Evolutionary conservation across 140 eudicot species (phyloP), one percentile per base, ranked within the genome.

Genomic region (Flaveria floridana): DNA sequence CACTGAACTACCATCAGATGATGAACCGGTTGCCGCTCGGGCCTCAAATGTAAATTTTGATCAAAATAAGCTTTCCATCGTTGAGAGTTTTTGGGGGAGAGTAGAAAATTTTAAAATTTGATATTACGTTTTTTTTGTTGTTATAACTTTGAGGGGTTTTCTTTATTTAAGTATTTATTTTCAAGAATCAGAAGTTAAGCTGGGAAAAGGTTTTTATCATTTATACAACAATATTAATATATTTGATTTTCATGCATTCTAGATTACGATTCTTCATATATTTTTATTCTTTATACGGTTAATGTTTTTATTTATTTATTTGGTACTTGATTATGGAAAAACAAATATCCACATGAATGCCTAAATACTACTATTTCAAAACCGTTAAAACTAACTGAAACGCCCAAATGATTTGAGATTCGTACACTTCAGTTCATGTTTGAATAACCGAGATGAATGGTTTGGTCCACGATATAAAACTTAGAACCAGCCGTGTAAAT

Each of bases 11-110:
- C 68, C 88, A 81, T 46, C 96, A 88, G 78, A 79, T 82, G 79
- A 82, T 88, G 77, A 82, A 79, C 77, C 58, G 95, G 75, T 74
- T 87, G 55, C 91, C 89, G 62, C 91, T 87, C 19, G 94, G 94
- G 73, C 96, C 91, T 21, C 76, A 87, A 73, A 88, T 84, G 96
- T 88, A 84, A 84, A 84, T 47, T 3, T 77, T 46, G 84, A 68
- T 74, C 37, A 48, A 68, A 64, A 74, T 51, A 21, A 75, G 73
- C 44, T 18, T 53, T 62, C 59, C 16, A 34, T 61, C 39, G 16
- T 53, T 4, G 34, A 59, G 72, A 37, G 37, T 47, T 63, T 47
- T 56, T 46, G 83, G 76, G 74, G 23, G 65, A 68, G 76, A 59
- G 76, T 80, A 69, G 84, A 80, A 75, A 52, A 34, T 68, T 48